Percentiles rank a stretch among this genome's conserved stretches.
phyloP scores from a whole-genome alignment of 2,329 filamentous ascomycete species.

The Hypoxylon sp. region DNA sequence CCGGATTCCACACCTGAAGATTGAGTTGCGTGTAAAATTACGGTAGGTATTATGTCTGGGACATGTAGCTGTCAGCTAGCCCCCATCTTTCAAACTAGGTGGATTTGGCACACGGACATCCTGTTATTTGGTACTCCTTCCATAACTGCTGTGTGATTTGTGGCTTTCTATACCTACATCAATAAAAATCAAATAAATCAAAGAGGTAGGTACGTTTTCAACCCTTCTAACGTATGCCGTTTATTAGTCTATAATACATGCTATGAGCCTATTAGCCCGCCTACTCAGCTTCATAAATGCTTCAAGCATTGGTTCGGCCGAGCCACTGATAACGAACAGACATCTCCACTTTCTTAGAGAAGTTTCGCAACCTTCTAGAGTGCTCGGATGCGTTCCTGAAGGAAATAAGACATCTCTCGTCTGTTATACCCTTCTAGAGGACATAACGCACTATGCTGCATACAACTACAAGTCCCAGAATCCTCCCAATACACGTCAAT shows the following conservation, averaged over 20 bases:
- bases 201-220: background rate
- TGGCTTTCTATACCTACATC: conserved; percentile 5
- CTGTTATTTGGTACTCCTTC: too few relatives aligned
- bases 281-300: conserved; percentile 1
- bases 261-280: background rate
- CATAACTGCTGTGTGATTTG: background rate
- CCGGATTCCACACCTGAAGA: conserved; percentile 12
- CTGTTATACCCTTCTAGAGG: conserved; percentile 18
- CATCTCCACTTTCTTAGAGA: conserved; percentile 8
- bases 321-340: conserved; percentile 6
- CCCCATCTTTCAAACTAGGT: conserved; percentile 28
- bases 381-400: conserved; percentile 2
- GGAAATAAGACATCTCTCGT: conserved; percentile 12
- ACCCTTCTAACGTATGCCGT: background rate
- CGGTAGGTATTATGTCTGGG: conserved; percentile 6
- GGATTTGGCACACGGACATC: conserved; percentile 23
- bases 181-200: background rate
- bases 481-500: conserved; percentile 28
- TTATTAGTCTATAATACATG: conserved; percentile 2
- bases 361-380: conserved; percentile 13
- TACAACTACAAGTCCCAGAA: conserved; percentile 13
- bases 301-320: conserved; percentile 7
- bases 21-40: conserved; percentile 19
- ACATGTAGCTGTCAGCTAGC: background rate
- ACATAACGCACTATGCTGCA: conserved; percentile 20